A percentile compares a stretch with the other conserved stretches of the same genome.
These are phyloP conservation scores for Chlamydomonas schloesseri DNA, from an alignment of 139 green algal species.

Conservation along the genomic window DNA sequence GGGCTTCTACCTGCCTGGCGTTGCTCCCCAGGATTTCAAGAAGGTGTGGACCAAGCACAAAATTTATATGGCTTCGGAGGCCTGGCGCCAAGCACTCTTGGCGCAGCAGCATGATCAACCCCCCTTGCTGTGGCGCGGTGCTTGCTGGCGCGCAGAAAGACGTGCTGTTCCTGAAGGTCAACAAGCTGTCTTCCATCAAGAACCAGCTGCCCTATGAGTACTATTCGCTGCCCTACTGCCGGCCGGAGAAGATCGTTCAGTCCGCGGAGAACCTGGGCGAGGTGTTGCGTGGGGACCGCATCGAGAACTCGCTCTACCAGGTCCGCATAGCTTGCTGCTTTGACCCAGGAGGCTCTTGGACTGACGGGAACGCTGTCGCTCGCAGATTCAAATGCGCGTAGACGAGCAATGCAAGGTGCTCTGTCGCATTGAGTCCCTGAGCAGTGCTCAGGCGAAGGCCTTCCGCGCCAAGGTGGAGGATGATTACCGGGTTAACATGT, in stretches of 20 bases:
- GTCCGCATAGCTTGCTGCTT: constrained; percentile 73
- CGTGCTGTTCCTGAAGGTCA: constrained; percentile 91
- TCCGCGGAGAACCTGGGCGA: constrained; percentile 97
- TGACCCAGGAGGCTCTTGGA: constrained; percentile 66
- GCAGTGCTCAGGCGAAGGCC: constrained; percentile 76
- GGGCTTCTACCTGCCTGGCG: constrained; percentile 95
- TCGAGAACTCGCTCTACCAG: constrained; percentile 97
- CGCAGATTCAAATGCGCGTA: constrained; percentile 90
- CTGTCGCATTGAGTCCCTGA: constrained; percentile 88
- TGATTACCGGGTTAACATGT: constrained; percentile 99
- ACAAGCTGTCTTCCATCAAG: constrained; percentile 96
- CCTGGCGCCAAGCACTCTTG: no score
- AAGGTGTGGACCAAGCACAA: constrained; percentile 55
- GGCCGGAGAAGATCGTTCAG: constrained; percentile 89
- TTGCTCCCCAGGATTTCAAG: constrained; percentile 91
- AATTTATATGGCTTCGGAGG: no score
- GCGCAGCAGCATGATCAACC: no score
- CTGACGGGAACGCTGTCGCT: background rate
- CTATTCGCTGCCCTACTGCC: constrained; percentile 97
- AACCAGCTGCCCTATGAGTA: constrained; percentile 98
- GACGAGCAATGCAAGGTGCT: constrained; percentile 97
- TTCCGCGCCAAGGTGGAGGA: constrained; percentile 92
- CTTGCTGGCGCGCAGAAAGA: constrained; percentile 76
- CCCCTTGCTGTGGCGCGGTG: background rate
- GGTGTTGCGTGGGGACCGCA: constrained; percentile 97